These are phyloP conservation scores for Fusarium guadeloupense DNA, from an alignment of 2,329 filamentous ascomycete species.

Conservation along the genomic window DNA sequence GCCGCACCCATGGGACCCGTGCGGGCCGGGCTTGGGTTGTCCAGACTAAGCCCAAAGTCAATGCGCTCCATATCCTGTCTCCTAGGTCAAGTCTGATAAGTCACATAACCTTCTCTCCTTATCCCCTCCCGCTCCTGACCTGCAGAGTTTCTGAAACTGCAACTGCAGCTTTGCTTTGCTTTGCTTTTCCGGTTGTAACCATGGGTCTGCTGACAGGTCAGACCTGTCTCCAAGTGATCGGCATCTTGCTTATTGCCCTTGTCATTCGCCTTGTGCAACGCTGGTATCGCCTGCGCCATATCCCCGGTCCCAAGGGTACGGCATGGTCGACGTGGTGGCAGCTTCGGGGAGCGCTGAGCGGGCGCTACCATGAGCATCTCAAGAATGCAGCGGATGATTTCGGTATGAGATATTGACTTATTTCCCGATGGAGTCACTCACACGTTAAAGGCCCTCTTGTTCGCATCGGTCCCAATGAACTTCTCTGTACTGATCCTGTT, in stretches of 20 bases:
- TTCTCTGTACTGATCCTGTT: slow-evolving; percentile 52
- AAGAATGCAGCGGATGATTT: slow-evolving; percentile 39
- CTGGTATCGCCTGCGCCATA: slow-evolving; percentile 44
- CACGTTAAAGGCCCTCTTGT: slow-evolving; percentile 46
- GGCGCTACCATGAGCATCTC: slow-evolving; percentile 42
- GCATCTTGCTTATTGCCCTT: background rate
- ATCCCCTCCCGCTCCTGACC: no score
- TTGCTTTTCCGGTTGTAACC: no score
- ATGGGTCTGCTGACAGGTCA: slow-evolving; percentile 26
- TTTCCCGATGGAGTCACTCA: background rate
- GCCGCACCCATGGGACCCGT: background rate
- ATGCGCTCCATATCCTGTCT: background rate
- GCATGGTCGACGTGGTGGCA: slow-evolving; percentile 46
- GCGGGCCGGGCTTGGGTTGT: background rate
- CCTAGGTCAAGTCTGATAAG: background rate
- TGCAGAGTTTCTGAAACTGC: background rate
- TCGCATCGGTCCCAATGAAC: slow-evolving; percentile 55
- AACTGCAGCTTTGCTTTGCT: background rate
- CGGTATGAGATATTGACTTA: slow-evolving; percentile 17
- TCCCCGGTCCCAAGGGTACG: slow-evolving; percentile 40
- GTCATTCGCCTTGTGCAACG: slow-evolving; percentile 13
- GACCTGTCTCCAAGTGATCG: background rate
- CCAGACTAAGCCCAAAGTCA: background rate
- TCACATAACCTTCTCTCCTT: background rate
- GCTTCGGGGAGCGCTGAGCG: slow-evolving; percentile 40